A percentile compares a stretch with the other conserved stretches of the same genome.
These are phyloP conservation scores for Lachnellula subtilissima DNA, from an alignment of 2,329 filamentous ascomycete genomes.

Conservation along the genomic window DNA sequence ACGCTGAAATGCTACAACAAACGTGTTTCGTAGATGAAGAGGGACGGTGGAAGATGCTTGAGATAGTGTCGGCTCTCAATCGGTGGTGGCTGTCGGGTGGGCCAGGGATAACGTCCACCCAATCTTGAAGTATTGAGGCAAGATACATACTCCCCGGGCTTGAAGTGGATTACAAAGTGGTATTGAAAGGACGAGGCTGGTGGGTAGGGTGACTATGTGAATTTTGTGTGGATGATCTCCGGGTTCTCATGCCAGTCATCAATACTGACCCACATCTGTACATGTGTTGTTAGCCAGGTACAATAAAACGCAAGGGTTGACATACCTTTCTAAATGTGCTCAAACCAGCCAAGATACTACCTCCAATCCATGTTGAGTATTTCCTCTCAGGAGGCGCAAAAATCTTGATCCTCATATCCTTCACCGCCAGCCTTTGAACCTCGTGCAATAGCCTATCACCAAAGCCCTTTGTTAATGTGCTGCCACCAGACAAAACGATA, in stretches of 20 bases:
- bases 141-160: too few species aligned
- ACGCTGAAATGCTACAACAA: neutral
- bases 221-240: conserved; percentile 97
- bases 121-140: too few species aligned
- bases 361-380: conserved; percentile 98
- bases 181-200: neutral
- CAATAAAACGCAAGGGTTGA: conserved; percentile 12
- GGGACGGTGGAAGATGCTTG: too few species aligned
- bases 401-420: conserved; percentile 99
- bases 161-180: neutral
- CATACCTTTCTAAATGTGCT: conserved; percentile 97
- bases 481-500: conserved; percentile 94
- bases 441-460: conserved; percentile 88
- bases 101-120: too few species aligned
- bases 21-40: too few species aligned
- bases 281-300: conserved; percentile 10
- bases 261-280: conserved; percentile 98
- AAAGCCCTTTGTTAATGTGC: conserved; percentile 94
- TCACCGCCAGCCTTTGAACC: conserved; percentile 88
- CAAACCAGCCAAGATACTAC: conserved; percentile 90
- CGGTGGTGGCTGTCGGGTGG: too few species aligned
- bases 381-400: conserved; percentile 96
- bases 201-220: conserved; percentile 53
- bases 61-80: too few species aligned
- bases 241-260: conserved; percentile 99